Percentiles rank a stretch among this genome's conserved stretches.
These are phyloP conservation scores for Penicillium paneum DNA, from an alignment of 2,329 filamentous ascomycete genomes.

Conservation along the genomic window DNA sequence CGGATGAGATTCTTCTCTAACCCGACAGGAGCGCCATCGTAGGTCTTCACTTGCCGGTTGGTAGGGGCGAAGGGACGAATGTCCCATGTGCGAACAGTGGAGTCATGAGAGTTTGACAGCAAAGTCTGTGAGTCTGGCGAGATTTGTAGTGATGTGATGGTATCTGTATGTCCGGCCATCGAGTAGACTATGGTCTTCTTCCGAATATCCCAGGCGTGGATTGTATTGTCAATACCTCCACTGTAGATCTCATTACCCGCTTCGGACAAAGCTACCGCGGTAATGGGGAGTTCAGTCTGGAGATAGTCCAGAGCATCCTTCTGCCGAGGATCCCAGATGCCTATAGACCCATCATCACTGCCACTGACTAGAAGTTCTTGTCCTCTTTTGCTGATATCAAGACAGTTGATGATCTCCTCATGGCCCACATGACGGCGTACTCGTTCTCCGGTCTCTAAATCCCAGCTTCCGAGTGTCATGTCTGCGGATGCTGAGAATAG, in stretches of 20 bases:
- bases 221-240: slow-evolving; percentile 94
- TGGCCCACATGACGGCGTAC: slow-evolving; percentile 91
- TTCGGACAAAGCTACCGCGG: slow-evolving; percentile 84
- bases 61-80: slow-evolving; percentile 89
- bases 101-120: slow-evolving; percentile 89
- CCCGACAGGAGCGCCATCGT: slow-evolving; percentile 84
- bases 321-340: slow-evolving; percentile 90
- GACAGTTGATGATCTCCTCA: slow-evolving; percentile 89
- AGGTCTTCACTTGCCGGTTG: slow-evolving; percentile 79
- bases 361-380: slow-evolving; percentile 88
- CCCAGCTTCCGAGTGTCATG: slow-evolving; percentile 91
- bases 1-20: slow-evolving; percentile 88
- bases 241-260: slow-evolving; percentile 94
- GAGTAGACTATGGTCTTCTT: slow-evolving; percentile 87
- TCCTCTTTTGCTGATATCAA: slow-evolving; percentile 84
- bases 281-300: slow-evolving; percentile 87
- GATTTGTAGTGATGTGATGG: slow-evolving; percentile 83
- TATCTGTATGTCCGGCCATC: slow-evolving; percentile 86
- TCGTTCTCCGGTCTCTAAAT: slow-evolving; percentile 83
- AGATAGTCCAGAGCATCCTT: slow-evolving; percentile 87
- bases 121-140: slow-evolving; percentile 90
- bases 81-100: slow-evolving; percentile 92
- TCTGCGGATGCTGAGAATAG: slow-evolving; percentile 93
- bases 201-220: slow-evolving; percentile 93
- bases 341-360: slow-evolving; percentile 89